These are phyloP conservation scores for Phytophthora sp. DNA, from an alignment of 352 stramenopile species.

Conservation along the genomic window DNA sequence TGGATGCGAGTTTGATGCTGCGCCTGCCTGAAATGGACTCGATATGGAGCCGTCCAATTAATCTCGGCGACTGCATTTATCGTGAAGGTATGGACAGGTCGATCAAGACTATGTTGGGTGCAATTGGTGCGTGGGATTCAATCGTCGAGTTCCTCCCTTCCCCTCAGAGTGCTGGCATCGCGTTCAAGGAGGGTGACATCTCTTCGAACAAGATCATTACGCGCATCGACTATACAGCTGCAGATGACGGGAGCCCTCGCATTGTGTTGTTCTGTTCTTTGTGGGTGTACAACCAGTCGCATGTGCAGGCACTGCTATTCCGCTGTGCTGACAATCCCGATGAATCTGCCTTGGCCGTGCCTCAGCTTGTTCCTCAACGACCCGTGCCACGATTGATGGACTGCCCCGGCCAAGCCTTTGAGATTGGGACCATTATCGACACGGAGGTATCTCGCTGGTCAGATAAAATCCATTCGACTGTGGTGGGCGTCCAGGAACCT, in stretches of 20 bases:
- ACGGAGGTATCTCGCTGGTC: slow-evolving; percentile 87
- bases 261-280: slow-evolving; percentile 85
- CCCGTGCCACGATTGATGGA: slow-evolving; percentile 86
- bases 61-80: slow-evolving; percentile 83
- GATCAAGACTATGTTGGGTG: slow-evolving; percentile 70
- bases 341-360: slow-evolving; percentile 50
- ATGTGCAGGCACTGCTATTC: slow-evolving; percentile 81
- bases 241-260: slow-evolving; percentile 82
- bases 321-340: slow-evolving; percentile 69
- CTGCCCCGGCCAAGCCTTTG: slow-evolving; percentile 80
- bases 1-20: slow-evolving; percentile 72
- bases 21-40: slow-evolving; percentile 88
- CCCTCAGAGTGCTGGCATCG: slow-evolving; percentile 50
- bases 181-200: slow-evolving; percentile 73
- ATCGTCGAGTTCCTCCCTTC: slow-evolving; percentile 79
- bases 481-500: slow-evolving; percentile 85
- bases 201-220: slow-evolving; percentile 70
- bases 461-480: slow-evolving; percentile 85
- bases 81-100: slow-evolving; percentile 74
- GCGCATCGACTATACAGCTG: slow-evolving; percentile 84
- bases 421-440: slow-evolving; percentile 88
- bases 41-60: slow-evolving; percentile 76
- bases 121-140: slow-evolving; percentile 55
- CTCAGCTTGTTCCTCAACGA: slow-evolving; percentile 69
- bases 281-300: slow-evolving; percentile 92